Evolutionary conservation across 2,329 filamentous ascomycete species (phyloP), one percentile per base, ranked within the genome.

Genomic region (Exutisphaerella laricina): DNA sequence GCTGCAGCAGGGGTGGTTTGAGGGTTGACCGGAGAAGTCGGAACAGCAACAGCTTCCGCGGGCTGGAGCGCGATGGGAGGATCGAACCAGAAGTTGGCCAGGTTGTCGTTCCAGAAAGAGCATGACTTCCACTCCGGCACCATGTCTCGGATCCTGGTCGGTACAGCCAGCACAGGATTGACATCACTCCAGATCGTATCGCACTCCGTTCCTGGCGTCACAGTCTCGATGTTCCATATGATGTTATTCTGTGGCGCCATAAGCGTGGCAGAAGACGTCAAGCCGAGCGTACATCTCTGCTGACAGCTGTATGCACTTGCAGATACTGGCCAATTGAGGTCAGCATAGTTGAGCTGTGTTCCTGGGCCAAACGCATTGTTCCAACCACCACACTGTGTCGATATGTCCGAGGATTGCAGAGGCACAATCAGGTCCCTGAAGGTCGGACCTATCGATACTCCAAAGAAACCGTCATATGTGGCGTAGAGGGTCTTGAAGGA

Each of bases 261-360:
- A 6, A 26, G 12, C 6, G 23, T 26, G 6, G 23, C 23, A 7
- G 29, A n/a, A 7, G 7, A 14, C 23, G 23, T 16, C 14, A 41
- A 7, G 14, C 6, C 12, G 23, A 9, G 12, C 8, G 18, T 29
- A 39, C 48, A 48, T 8, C 35, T 34, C 18, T 41, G 22, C 39
- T 53, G 54, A 30, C 56, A 58, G 10, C 20, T 46, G 37, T 55
- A 58, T 4, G 53, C 57, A 18, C 47, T 54, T 3, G 53, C 54
- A 7, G 53, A 39, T 3, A 58, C 55, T 25, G 57, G 54, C 44
- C 48, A 57, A 7, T 58, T 55, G 4, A 59, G 34, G 18, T 58
- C 54, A 2, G 53, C 54, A 21, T 45, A 59, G 16, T 54, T 45
- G 0, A 57, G 12, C 12, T 39, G 10, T 1, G 54, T 57, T 4